These are phyloP conservation scores for Reutealis trisperma DNA, from an alignment of 345 rosid species.

Conservation along the genomic window DNA sequence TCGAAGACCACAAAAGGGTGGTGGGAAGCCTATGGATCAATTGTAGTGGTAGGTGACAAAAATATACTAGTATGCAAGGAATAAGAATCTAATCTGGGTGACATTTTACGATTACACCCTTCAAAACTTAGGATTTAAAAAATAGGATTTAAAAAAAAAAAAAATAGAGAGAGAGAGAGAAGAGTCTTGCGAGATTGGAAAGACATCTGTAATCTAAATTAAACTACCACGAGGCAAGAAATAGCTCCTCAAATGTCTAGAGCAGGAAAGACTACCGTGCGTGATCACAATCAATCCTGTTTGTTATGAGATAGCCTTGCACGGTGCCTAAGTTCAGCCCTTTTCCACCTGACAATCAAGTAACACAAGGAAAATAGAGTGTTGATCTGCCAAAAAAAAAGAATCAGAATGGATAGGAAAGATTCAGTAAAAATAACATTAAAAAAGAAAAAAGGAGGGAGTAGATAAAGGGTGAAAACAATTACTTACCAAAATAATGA, in stretches of 20 bases:
- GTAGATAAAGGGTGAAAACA: constrained; percentile 2
- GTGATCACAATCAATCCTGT: constrained; percentile 52
- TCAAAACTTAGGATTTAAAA: neutral
- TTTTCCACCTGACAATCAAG: constrained; percentile 88
- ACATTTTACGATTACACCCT: neutral
- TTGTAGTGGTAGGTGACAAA: neutral
- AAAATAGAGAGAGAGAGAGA: neutral
- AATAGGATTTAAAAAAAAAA: too few relatives aligned
- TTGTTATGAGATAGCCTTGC: constrained; percentile 72
- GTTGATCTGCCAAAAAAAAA: constrained; percentile 59
- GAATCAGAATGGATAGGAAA: neutral
- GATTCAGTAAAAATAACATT: neutral
- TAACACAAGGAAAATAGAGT: constrained; percentile 77
- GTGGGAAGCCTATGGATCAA: neutral
- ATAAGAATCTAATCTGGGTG: neutral
- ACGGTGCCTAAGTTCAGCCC: constrained; percentile 90
- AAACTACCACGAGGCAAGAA: constrained; percentile 1
- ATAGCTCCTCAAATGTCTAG: neutral
- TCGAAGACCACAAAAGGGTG: neutral
- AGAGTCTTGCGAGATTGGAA: neutral
- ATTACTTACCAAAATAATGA: constrained; percentile 71
- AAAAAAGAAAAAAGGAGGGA: neutral
- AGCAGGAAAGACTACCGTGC: neutral
- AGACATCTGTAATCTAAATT: neutral
- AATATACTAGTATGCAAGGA: neutral